Evolutionary conservation across 78 protist species (phyloP).

Genomic region (Blattamonas nauphoetae): DNA sequence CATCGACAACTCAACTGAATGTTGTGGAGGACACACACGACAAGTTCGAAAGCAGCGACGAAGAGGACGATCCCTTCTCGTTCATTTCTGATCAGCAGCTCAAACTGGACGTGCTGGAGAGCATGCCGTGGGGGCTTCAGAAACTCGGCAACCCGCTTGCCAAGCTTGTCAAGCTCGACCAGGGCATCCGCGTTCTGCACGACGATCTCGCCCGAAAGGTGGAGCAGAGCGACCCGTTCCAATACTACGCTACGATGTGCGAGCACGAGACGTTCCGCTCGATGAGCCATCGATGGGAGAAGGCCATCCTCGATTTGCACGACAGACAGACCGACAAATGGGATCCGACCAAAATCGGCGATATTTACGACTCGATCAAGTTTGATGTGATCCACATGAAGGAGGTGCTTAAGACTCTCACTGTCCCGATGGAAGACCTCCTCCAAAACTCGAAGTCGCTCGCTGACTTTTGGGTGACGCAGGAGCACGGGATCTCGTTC

Average conservation of each 20-base stretch:
- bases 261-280: slow-evolving; percentile 10
- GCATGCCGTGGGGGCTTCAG: not conserved
- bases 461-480: slow-evolving; percentile 2
- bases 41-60: not conserved
- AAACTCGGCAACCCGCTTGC: not conserved
- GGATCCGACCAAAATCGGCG: slow-evolving; percentile 11
- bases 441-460: not conserved
- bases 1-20: not conserved
- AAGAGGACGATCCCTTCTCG: not conserved
- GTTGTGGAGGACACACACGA: not conserved
- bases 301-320: not conserved
- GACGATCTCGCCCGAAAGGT: not conserved
- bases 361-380: not conserved
- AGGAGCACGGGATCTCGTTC: not conserved
- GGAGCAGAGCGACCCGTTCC: not conserved
- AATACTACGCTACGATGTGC: not conserved
- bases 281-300: not conserved
- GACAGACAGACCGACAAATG: not conserved
- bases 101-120: not conserved
- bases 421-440: slow-evolving; percentile 4
- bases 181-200: not conserved
- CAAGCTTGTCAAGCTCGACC: not conserved
- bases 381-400: not conserved
- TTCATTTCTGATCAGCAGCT: not conserved
- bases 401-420: not conserved